A percentile compares a stretch with the other conserved stretches of the same genome.
Evolutionary conservation across 2,329 filamentous ascomycete genomes (phyloP).

Genomic region (Exophiala viscosa): DNA sequence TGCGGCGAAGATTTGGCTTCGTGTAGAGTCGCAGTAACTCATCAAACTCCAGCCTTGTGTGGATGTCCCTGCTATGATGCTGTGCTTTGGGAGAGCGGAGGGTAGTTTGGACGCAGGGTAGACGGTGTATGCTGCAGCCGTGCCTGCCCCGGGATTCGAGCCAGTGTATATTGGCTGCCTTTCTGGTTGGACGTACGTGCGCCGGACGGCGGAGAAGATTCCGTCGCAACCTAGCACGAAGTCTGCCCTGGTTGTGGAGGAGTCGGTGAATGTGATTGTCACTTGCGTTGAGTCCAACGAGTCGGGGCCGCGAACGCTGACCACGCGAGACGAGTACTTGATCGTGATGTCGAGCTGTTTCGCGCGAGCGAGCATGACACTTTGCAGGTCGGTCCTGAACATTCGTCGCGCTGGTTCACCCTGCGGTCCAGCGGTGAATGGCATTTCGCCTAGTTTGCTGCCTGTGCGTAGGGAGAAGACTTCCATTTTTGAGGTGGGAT

Average conservation of each 20-base stretch:
- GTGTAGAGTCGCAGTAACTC: too few species aligned
- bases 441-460: conserved; percentile 5
- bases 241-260: conserved; percentile 30
- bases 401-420: conserved; percentile 34
- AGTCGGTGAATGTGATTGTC: conserved; percentile 31
- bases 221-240: conserved; percentile 41
- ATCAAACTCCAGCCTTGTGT: too few species aligned
- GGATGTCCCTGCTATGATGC: too few species aligned
- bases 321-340: conserved; percentile 27
- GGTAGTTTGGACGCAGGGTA: too few species aligned
- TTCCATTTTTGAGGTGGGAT: conserved; percentile 49
- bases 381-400: conserved; percentile 30
- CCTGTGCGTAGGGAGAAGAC: conserved; percentile 39
- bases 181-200: conserved; percentile 31
- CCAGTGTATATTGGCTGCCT: conserved; percentile 35
- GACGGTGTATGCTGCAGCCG: conserved; percentile 24
- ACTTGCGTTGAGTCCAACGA: conserved; percentile 8
- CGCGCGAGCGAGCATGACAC: conserved; percentile 28
- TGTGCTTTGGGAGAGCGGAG: too few species aligned
- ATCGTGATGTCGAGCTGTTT: conserved; percentile 28
- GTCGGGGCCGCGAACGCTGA: conserved; percentile 21
- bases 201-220: conserved; percentile 38
- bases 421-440: conserved; percentile 22
- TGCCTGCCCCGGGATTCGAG: conserved; percentile 26
- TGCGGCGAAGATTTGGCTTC: too few species aligned